phyloP scores from a whole-genome alignment of 352 stramenopile genomes.

The Elongisporangium undulatum region DNA sequence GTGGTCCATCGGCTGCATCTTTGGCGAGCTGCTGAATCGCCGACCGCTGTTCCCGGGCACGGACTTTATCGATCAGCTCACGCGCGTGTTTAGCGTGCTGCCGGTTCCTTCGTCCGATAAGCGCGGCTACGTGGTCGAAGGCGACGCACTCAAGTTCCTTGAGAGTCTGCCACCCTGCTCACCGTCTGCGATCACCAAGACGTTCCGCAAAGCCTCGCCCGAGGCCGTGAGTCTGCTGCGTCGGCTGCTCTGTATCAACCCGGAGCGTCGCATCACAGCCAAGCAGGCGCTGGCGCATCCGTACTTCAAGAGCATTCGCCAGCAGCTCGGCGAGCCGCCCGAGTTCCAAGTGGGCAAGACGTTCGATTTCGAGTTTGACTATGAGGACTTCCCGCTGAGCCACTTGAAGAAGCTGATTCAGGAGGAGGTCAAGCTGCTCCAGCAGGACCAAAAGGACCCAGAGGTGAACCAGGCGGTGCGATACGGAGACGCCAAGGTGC shows the following conservation, averaged over 20 bases:
- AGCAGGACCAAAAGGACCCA: constrained; percentile 24
- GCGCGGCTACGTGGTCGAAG: constrained; percentile 67
- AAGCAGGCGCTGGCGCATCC: constrained; percentile 89
- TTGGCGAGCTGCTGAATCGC: constrained; percentile 88
- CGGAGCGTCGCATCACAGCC: constrained; percentile 83
- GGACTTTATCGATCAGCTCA: constrained; percentile 82
- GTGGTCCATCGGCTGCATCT: constrained; percentile 91
- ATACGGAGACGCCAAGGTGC: too few species aligned
- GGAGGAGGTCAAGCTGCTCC: constrained; percentile 64
- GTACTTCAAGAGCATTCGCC: constrained; percentile 82
- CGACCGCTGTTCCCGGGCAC: constrained; percentile 69
- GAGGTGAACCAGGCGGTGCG: too few species aligned
- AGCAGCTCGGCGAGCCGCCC: constrained; percentile 64
- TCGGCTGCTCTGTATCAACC: constrained; percentile 86
- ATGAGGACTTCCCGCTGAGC: constrained; percentile 52
- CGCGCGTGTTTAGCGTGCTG: constrained; percentile 66
- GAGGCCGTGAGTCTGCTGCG: constrained; percentile 67
- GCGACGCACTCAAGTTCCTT: constrained; percentile 72
- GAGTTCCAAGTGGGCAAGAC: constrained; percentile 57
- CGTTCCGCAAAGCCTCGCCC: constrained; percentile 59
- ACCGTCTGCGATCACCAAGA: constrained; percentile 58
- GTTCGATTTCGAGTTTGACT: constrained; percentile 86
- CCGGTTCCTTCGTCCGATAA: constrained; percentile 69
- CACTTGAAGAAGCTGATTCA: constrained; percentile 73
- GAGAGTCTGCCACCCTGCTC: constrained; percentile 70